phyloP scores from a whole-genome alignment of 495 filamentous ascomycete species.

The Saxophila tyrrhenica region DNA sequence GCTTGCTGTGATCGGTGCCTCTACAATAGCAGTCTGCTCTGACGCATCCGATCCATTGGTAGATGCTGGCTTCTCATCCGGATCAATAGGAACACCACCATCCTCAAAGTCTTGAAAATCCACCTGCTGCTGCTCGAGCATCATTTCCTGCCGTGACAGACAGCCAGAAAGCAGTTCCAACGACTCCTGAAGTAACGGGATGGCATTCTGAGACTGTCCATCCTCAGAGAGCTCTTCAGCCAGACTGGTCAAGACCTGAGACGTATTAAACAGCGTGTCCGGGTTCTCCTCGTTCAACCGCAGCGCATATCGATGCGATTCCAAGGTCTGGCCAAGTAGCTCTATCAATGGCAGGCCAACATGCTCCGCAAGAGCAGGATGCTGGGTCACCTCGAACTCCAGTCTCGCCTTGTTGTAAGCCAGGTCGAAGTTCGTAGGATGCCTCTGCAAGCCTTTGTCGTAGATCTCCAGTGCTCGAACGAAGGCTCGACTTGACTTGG shows the following conservation, averaged over 20 bases:
- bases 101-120: constrained; percentile 11
- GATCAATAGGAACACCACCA: constrained; percentile 10
- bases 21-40: constrained; percentile 50
- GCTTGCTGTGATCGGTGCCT: constrained; percentile 49
- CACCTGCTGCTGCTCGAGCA: constrained; percentile 21
- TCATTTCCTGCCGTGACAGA: constrained; percentile 38
- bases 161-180: constrained; percentile 53
- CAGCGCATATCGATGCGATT: constrained; percentile 50
- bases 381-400: constrained; percentile 54
- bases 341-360: constrained; percentile 41
- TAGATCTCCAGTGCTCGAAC: constrained; percentile 54
- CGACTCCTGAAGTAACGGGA: constrained; percentile 47
- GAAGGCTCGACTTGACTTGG: constrained; percentile 58
- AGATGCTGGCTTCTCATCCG: constrained; percentile 14
- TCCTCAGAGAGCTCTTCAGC: constrained; percentile 46
- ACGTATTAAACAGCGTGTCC: constrained; percentile 58
- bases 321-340: constrained; percentile 44
- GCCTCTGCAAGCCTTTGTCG: constrained; percentile 45
- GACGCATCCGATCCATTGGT: constrained; percentile 31
- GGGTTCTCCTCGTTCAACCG: constrained; percentile 48
- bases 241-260: constrained; percentile 53
- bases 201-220: constrained; percentile 30
- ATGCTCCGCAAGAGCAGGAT: constrained; percentile 43
- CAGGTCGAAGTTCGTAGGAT: constrained; percentile 51
- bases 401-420: constrained; percentile 63